These are phyloP conservation scores for Dothideomycetes sp. DNA, from an alignment of 2,329 filamentous ascomycete genomes.

Conservation along the genomic window DNA sequence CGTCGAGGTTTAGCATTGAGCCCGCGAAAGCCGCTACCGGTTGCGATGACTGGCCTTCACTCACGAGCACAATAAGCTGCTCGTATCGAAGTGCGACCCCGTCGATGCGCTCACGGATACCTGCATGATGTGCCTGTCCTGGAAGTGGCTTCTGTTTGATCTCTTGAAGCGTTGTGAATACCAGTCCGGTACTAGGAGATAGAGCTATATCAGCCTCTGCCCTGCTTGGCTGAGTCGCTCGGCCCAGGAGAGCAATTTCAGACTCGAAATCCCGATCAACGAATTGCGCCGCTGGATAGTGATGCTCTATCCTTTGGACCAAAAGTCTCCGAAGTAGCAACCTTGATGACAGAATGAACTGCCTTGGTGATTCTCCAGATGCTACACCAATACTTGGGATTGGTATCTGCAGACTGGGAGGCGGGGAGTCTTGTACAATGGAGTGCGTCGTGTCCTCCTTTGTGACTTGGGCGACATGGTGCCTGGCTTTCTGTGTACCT, in stretches of 20 bases:
- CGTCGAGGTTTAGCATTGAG: slow-evolving; percentile 14
- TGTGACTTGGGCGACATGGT: neutral
- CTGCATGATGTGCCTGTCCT: slow-evolving; percentile 36
- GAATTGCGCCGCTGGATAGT: slow-evolving; percentile 40
- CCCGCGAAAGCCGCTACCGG: slow-evolving; percentile 7
- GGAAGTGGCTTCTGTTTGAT: slow-evolving; percentile 62
- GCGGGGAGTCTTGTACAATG: neutral
- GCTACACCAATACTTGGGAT: slow-evolving; percentile 4
- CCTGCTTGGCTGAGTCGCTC: slow-evolving; percentile 3
- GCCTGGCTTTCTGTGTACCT: neutral
- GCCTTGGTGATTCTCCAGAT: slow-evolving; percentile 13
- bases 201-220: slow-evolving; percentile 62
- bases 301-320: slow-evolving; percentile 37
- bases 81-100: slow-evolving; percentile 52
- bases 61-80: slow-evolving; percentile 55
- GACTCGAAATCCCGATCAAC: slow-evolving; percentile 50
- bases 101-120: slow-evolving; percentile 45
- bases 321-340: slow-evolving; percentile 35
- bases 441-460: neutral
- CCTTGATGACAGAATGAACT: slow-evolving; percentile 43
- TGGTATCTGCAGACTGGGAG: neutral
- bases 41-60: slow-evolving; percentile 22
- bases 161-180: slow-evolving; percentile 61
- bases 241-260: slow-evolving; percentile 9
- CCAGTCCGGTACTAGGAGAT: slow-evolving; percentile 56